Base-by-base conservation (phyloP, 805 yeast genomes). In the Lachancea thermotolerans region DNA sequence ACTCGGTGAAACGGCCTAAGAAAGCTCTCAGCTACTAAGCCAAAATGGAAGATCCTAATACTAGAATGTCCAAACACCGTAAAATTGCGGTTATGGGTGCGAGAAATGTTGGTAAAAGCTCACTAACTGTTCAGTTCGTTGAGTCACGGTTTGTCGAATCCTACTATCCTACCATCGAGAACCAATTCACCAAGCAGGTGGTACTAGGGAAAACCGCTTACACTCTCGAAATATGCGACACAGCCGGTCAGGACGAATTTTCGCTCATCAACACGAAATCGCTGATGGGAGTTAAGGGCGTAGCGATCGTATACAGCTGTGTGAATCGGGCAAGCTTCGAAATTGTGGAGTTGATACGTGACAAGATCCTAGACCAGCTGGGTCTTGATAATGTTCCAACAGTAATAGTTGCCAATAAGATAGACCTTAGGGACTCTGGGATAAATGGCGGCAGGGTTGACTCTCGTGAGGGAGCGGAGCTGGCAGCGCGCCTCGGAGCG, bases 171-270 rank as follows among this genome's bases (percentile, higher is more conserved):
- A 89, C 96, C 5, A 85, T 86, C 50, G 95, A 87, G 62, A 87
- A 85, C 65, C 90, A 85, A 64, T 85, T 85, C 65, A 73, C 80
- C 59, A 87, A 85, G 60, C 72, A 74, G 31, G 73, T 88, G 58
- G 73, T 72, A 47, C 78, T 82, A 62, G 77, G 83, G 49, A 84
- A 83, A 49, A 82, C 80, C 54, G 85, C 82, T 44, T 89, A 84
- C 60, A 81, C 81, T 43, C 78, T 90, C 21, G 96, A 88, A 62
- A 85, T 89, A 44, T 69, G 88, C 49, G 97, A 89, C 59, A 89
- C 96, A 0, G 95, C 96, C 0, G 96, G 96, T 7, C 95, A 87
- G 68, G 96, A 88, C 64, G 95, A 88, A 68, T 85, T 82, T 60
- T 77, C 87, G 40, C 78, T 85, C 51, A 75, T 89, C 65, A 85